Conservation (phyloP, 441 rosid genomes). For the Populus hybrid region DNA sequence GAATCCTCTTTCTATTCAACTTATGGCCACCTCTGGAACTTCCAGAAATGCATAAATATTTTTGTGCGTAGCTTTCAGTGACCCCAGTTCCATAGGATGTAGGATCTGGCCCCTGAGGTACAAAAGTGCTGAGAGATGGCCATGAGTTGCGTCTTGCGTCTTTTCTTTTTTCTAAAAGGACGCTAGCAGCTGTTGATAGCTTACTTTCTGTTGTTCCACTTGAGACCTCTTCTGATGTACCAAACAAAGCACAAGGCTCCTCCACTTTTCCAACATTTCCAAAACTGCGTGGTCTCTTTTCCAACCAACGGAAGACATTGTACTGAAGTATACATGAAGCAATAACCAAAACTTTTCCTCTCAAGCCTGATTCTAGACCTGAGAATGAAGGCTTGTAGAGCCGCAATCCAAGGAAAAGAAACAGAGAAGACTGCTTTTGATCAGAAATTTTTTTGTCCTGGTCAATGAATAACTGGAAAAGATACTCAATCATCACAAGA, state of each 20-base stretch:
- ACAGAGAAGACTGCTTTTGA: constrained; percentile 59
- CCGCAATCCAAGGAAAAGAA: constrained; percentile 69
- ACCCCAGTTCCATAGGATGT: constrained; percentile 45
- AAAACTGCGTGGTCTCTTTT: constrained; percentile 47
- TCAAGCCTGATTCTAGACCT: constrained; percentile 86
- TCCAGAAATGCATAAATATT: constrained; percentile 77
- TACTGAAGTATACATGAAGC: constrained; percentile 83
- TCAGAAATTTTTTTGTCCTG: constrained; percentile 87
- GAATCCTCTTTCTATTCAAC: constrained; percentile 71
- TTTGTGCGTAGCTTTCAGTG: constrained; percentile 40
- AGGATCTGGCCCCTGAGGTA: constrained; percentile 16
- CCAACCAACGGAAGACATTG: constrained; percentile 84
- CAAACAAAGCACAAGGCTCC: constrained; percentile 88
- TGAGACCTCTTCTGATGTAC: constrained; percentile 51
- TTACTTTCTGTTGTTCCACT: constrained; percentile 25
- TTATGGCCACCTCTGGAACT: constrained; percentile 46
- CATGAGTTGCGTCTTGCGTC: constrained; percentile 30
- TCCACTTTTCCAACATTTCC: constrained; percentile 54
- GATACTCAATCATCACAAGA: constrained; percentile 71
- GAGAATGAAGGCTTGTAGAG: constrained; percentile 68
- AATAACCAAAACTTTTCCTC: constrained; percentile 88
- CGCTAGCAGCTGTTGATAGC: constrained; percentile 26
- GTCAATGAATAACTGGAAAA: constrained; percentile 89
- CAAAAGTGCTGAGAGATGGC: constrained; percentile 25
- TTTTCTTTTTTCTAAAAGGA: constrained; percentile 31